Evolutionary conservation across 371 early-diverging fungal species (phyloP), one percentile per base, ranked within the genome.

Genomic region (Chytridium lagenaria): DNA sequence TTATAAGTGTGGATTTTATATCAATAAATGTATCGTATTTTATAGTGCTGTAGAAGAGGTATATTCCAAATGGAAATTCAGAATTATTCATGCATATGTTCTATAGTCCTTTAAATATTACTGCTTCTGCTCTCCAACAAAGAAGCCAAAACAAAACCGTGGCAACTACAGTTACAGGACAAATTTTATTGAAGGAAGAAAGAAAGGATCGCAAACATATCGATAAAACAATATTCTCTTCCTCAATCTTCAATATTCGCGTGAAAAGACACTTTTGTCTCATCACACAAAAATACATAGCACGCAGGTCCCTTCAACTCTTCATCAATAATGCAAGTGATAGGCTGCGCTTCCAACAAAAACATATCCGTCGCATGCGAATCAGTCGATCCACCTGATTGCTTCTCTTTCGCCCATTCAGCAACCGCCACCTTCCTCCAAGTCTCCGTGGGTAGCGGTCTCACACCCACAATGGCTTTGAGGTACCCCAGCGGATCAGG

Each of bases 251-350:
- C 61, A 37, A 78, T 67, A 19, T 33, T 37, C 5, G 74, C 79
- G 33, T 74, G 70, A 49, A 74, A 79, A 1, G 73, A 36, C 15
- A 79, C 77, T 12, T 74, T 63, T 10, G 75, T 76, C 68, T 79
- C 80, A 51, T 79, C 76, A 65, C 80, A 76, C 26, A 74, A 59
- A 52, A 79, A 79, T 30, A 79, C 70, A 55, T 59, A 79, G 5
- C 65, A 55, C 0, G 69, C 77, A 2, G 80, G 80, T 16, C 80
- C 80, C 26, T 23, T 38, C 59, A 76, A 64, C 15, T 50, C 38
- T 59, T 76, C 75, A n/a, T 76, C 64, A 26, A 79, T 51, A 10
- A 52, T 52, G 15, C 71, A 70, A 3, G 77, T 71, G 22, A 79
- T 71, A 33, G 71, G 74, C 12, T 33, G 55, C 2, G 74, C 28